phyloP scores from a whole-genome alignment of 345 rosid genomes.

The Rhodomyrtus tomentosa region DNA sequence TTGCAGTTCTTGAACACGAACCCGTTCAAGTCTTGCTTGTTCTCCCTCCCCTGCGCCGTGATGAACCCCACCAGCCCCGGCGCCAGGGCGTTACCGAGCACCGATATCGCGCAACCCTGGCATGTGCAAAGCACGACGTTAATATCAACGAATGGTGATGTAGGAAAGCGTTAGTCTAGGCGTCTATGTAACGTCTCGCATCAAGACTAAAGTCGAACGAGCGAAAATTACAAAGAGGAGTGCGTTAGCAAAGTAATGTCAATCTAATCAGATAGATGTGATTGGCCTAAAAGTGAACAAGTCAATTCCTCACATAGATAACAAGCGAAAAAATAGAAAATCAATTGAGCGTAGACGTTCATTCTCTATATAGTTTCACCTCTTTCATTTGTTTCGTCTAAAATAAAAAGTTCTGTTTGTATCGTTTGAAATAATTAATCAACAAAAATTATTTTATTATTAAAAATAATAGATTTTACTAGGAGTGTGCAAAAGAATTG shows the following conservation, averaged over 20 bases:
- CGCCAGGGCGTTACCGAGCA: conserved; percentile 20
- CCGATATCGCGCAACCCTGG: conserved; percentile 41
- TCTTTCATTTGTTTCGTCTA: neutral
- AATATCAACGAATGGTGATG: neutral
- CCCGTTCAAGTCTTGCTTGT: conserved; percentile 22
- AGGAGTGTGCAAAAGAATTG: too few species aligned
- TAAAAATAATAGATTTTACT: neutral
- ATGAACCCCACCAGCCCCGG: conserved; percentile 29
- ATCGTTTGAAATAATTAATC: neutral
- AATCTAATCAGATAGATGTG: too few species aligned
- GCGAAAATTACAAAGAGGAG: too few species aligned
- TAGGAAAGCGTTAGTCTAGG: too few species aligned
- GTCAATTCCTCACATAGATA: neutral
- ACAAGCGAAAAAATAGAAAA: too few species aligned
- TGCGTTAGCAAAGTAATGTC: too few species aligned
- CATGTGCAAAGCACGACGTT: neutral
- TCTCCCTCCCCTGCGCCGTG: conserved; percentile 45
- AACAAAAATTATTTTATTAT: neutral
- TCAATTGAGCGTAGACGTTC: too few species aligned
- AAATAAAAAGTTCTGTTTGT: accelerated
- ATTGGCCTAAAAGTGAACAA: neutral
- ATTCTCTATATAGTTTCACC: too few species aligned
- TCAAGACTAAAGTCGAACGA: too few species aligned
- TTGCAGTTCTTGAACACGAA: conserved; percentile 47
- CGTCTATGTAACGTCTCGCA: too few species aligned